Base-by-base conservation (phyloP, 2,329 filamentous ascomycete species). In the Ophiostoma sp. region DNA sequence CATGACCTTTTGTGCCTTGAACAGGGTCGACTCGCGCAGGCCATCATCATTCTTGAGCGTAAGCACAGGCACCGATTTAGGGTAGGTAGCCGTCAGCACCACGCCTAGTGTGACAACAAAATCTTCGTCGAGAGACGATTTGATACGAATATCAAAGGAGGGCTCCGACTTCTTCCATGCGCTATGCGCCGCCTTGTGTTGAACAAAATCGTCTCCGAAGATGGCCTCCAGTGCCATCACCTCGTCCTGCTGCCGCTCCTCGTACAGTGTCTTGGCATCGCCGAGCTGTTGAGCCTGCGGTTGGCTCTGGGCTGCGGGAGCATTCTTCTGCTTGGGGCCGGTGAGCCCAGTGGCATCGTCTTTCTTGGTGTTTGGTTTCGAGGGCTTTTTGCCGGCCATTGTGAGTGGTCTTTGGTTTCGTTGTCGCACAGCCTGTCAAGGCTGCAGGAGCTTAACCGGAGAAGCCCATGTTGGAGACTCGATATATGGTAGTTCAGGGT, bases 111-210 rank as follows among this genome's bases (percentile, higher is more conserved):
- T 87, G 52, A 93, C 82, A 40, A 83, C 84, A 70, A 92, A 85
- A 65, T 93, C 89, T 49, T 87, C 83, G 74, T 95, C 89, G 0
- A 87, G 88, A 4, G 87, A 87, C 9, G 92, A 85, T 74, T 87
- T 92, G 71, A 98, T 83, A 66, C 84, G 86, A 66, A 98, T 87
- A 73, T 91, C 91, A 76, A 98, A 96, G 0, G 87, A 85, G 16
- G 92, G 89, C 75, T 96, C 91, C 4, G 89, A 87, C 85, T 92
- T 93, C 86, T 96, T 93, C 94, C 94, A 98, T 55, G 93, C 93
- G 73, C 86, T 84, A 70, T 87, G 86, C 69, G 85, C 85, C 66
- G 85, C 85, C 74, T 89, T 86, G 74, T 92, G 85, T 76, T 89
- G 87, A 73, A 89, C 83, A 75, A 92, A 97, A 75, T 97, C 93